Base-by-base conservation (phyloP, 345 rosid species). In the Capsella bursapastoris region DNA sequence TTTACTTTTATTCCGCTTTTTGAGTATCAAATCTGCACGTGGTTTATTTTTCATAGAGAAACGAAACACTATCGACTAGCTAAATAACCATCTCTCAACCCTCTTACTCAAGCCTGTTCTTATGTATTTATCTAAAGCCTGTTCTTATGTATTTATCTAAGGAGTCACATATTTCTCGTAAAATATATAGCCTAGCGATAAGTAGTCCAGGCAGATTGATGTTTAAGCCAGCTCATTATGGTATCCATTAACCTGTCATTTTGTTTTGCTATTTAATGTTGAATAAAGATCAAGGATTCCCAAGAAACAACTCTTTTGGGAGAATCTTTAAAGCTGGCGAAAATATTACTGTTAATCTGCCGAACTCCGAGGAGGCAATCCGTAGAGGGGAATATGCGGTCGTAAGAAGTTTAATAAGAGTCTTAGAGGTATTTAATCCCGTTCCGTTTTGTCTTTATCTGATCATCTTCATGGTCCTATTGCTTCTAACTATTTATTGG, bases 401-500 rank as follows among this genome's bases (percentile, higher is more conserved):
- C 69, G 85, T 95, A 82, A 87, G 99, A 87, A 95, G 97, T 85
- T 82, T 95, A 82, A 87, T 85, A 31, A 87, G 99, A 79, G 99
- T 92, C 72, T 78, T 95, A 69, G 99, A 95, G 97, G 99, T 95
- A 86, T 49, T 48, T 64, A 49, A 47, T 67, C 10, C 28, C 31
- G 10, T 66, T 64, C 37, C 27, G 55, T 43, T 43, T 22, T 59
- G 62, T 55, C 58, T 80, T 61, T 51, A 55, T 61, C 72, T 76
- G 68, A 50, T 62, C 45, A 56, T 66, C 64, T 61, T 47, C 44
- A 61, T 64, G 53, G 57, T 76, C 44, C 59, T 52, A 15, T 81
- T 66, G 80, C 31, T 48, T 78, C 77, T 74, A 63, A 72, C 43
- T 44, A 64, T 60, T 62, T 52, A 72, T 59, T 60, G 70, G 77